Conservation (phyloP, 2,329 filamentous ascomycete genomes). For the Ophiocordyceps unilateralis region DNA sequence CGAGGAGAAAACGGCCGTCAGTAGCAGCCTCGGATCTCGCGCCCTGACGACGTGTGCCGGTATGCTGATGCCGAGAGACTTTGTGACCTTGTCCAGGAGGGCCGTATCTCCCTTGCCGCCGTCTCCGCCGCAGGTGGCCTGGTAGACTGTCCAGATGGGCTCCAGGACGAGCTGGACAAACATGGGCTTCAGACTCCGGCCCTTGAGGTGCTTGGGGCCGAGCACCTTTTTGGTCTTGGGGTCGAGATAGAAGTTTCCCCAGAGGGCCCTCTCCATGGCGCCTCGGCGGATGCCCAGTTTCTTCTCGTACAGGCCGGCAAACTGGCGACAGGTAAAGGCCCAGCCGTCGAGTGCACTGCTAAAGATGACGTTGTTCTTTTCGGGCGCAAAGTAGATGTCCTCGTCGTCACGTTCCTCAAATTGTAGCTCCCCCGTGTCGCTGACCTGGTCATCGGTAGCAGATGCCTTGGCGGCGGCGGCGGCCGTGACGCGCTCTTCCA, state of each 20-base stretch:
- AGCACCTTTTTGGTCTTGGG: conserved; percentile 93
- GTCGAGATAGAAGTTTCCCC: conserved; percentile 93
- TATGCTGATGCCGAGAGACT: conserved; percentile 70
- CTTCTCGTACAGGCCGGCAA: conserved; percentile 84
- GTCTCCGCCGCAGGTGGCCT: conserved; percentile 70
- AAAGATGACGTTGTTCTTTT: conserved; percentile 98
- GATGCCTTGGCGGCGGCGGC: conserved; percentile 45
- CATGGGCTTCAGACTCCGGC: conserved; percentile 80
- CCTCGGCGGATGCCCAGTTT: conserved; percentile 89
- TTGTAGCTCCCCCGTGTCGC: conserved; percentile 40
- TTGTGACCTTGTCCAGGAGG: conserved; percentile 86
- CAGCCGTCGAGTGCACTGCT: conserved; percentile 96
- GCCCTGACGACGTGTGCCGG: conserved; percentile 72
- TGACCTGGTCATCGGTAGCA: conserved; percentile 27
- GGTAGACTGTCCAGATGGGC: conserved; percentile 90
- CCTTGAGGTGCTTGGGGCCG: conserved; percentile 81
- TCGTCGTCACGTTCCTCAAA: conserved; percentile 92
- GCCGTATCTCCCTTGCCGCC: conserved; percentile 68
- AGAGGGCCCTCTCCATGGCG: conserved; percentile 80
- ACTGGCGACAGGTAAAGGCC: conserved; percentile 94
- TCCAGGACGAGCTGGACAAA: conserved; percentile 95
- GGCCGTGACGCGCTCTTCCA: conserved; percentile 71
- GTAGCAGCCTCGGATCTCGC: conserved; percentile 63
- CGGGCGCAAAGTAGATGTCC: conserved; percentile 92
- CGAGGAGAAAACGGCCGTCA: conserved; percentile 71